Evolutionary conservation across 78 protist genomes (phyloP).

Genomic region (Anaeramoeba flamelloides): DNA sequence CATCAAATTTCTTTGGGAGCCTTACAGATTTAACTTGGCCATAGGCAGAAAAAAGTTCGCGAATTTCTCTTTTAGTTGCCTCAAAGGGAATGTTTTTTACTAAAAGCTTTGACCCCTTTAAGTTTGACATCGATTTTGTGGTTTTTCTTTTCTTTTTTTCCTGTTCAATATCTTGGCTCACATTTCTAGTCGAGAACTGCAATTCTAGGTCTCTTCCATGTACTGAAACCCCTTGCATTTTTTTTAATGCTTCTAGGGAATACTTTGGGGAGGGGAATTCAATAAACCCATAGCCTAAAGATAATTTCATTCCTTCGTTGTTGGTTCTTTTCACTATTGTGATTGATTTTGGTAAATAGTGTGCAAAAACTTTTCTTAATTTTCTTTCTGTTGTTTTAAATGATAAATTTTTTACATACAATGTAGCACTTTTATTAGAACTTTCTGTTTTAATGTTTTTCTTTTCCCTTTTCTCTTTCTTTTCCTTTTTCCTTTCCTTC

Average conservation of each 20-base stretch:
- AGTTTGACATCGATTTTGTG: not conserved
- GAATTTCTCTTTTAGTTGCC: slow-evolving; percentile 65
- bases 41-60: slow-evolving; percentile 42
- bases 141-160: not conserved
- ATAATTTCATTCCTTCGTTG: not conserved
- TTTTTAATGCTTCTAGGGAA: not conserved
- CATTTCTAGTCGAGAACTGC: not conserved
- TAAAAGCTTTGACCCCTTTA: slow-evolving; percentile 35
- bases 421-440: not conserved
- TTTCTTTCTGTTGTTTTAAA: not conserved
- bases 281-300: not conserved
- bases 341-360: not conserved
- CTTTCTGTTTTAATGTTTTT: not conserved
- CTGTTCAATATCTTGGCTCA: not conserved
- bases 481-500: not conserved
- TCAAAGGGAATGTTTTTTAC: slow-evolving; percentile 89
- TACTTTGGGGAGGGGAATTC: not conserved
- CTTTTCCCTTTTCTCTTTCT: not conserved
- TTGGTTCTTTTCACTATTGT: not conserved
- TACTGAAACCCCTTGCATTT: not conserved
- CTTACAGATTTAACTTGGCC: slow-evolving; percentile 56
- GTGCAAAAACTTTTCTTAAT: not conserved
- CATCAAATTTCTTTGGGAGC: slow-evolving; percentile 63
- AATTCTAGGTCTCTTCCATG: not conserved
- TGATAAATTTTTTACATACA: not conserved